Evolutionary conservation across 495 filamentous ascomycete species (phyloP).

Genomic region (Penicillium fimorum): DNA sequence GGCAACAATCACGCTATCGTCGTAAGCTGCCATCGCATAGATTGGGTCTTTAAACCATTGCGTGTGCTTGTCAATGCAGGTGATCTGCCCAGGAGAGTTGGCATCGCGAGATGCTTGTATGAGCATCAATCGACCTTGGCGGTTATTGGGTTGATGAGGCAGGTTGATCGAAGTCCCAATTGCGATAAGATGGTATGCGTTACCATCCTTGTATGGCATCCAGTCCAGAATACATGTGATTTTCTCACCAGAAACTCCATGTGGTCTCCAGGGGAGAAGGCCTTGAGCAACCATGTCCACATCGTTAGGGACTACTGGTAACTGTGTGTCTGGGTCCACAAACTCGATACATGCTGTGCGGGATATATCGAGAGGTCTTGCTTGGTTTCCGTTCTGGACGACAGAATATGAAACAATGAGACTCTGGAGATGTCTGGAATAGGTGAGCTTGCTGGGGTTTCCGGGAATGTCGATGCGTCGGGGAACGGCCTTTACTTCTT

Average conservation of each 20-base stretch:
- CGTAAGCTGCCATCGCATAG: slow-evolving; percentile 44
- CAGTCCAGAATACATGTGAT: slow-evolving; percentile 52
- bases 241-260: slow-evolving; percentile 42
- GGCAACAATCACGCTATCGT: slow-evolving; percentile 39
- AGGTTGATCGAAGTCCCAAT: slow-evolving; percentile 41
- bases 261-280: slow-evolving; percentile 30
- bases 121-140: slow-evolving; percentile 39
- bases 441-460: slow-evolving; percentile 41
- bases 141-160: slow-evolving; percentile 11
- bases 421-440: slow-evolving; percentile 40
- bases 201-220: slow-evolving; percentile 39
- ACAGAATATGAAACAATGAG: slow-evolving; percentile 44
- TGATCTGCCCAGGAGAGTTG: slow-evolving; percentile 28
- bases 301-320: slow-evolving; percentile 15
- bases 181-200: slow-evolving; percentile 49
- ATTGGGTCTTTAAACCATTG: slow-evolving; percentile 39
- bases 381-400: slow-evolving; percentile 21
- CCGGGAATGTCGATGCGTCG: slow-evolving; percentile 44
- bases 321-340: slow-evolving; percentile 41
- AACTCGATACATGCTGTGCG: slow-evolving; percentile 41
- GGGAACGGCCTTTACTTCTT: slow-evolving; percentile 38
- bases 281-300: slow-evolving; percentile 7
- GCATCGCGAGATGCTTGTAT: slow-evolving; percentile 32
- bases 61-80: slow-evolving; percentile 39
- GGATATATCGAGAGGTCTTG: slow-evolving; percentile 27